Evolutionary conservation across 257 asterid species (phyloP), one percentile per base, ranked within the genome.

Genomic region (Jacaranda copaia): DNA sequence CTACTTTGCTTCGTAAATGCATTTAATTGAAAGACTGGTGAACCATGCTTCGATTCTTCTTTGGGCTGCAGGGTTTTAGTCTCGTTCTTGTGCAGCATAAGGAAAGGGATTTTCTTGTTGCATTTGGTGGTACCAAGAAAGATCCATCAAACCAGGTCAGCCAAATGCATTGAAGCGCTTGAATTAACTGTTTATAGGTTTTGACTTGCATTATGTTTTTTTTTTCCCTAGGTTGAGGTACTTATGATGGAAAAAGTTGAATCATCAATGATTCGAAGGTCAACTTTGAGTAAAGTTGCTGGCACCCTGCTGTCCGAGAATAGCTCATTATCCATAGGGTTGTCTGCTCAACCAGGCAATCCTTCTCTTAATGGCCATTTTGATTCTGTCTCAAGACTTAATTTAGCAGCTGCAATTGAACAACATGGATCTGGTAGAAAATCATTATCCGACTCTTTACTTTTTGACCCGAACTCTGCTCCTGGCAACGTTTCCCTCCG

Each of bases 121-220:
- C 97, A 80, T 96, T 96, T 85, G 99, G 99, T 77, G 99, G 99
- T 61, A 80, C 85, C 82, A 96, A 88, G 90, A 96, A 96, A 82
- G 99, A 96, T 81, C 95, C 94, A 77, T 88, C 98, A 58, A 87
- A 91, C 84, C 96, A 93, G 97, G 99, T 93, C 72, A 46, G 69
- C 58, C 74, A 42, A 63, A 16, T 49, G 1, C 52, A 43, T 52
- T 72, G 10, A 59, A 62, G 68, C 56, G 45, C 74, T 82, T 38
- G 12, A 60, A 10, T 55, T 18, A 58, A 39, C 55, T 67, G 36
- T 63, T 25, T 9, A 25, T 20, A 49, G 35, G 76, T 58, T 77
- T 68, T 69, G 60, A 73, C 55, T 67, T 74, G 5, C 58, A 62
- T 63, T 56, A 45, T 36, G 52, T 74, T 55, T 64, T 69, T 80